Percentiles rank a stretch among this genome's conserved stretches.
These are phyloP conservation scores for Acrocalymma vagum DNA, from an alignment of 2,329 filamentous ascomycete genomes.

Conservation along the genomic window DNA sequence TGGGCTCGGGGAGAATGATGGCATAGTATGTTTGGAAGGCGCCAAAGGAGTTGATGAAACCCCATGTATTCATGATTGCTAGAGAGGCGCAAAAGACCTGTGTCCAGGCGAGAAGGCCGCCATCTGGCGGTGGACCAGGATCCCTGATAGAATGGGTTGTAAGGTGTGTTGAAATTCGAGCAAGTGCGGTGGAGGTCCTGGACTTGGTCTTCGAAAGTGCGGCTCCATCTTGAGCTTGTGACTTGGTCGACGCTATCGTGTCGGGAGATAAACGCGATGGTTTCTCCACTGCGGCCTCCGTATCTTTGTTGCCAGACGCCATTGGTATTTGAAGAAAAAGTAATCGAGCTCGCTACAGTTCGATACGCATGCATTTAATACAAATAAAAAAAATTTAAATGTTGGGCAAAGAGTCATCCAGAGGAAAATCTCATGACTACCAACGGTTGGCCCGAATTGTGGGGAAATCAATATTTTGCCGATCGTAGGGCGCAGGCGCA, in stretches of 20 bases:
- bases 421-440: too few relatives aligned
- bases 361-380: too few relatives aligned
- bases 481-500: too few relatives aligned
- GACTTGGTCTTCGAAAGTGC: constrained; percentile 23
- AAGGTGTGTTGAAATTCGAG: constrained; percentile 43
- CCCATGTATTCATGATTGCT: constrained; percentile 47
- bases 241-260: too few relatives aligned
- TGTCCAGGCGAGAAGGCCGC: constrained; percentile 46
- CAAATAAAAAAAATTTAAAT: too few relatives aligned
- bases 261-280: too few relatives aligned
- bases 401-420: too few relatives aligned
- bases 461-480: too few relatives aligned
- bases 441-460: too few relatives aligned
- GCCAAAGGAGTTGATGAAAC: constrained; percentile 53
- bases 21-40: constrained; percentile 59
- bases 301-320: constrained; percentile 6
- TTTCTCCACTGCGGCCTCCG: constrained; percentile 15
- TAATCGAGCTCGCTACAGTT: too few relatives aligned
- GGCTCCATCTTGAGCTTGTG: too few relatives aligned
- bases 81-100: constrained; percentile 43
- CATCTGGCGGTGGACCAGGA: constrained; percentile 52
- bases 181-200: constrained; percentile 18
- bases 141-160: constrained; percentile 37
- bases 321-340: too few relatives aligned
- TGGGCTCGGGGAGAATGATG: constrained; percentile 35